Percentiles rank a stretch among this genome's conserved stretches.
Evolutionary conservation across 305 asterid species (phyloP).

Genomic region (Solanum hybrid): DNA sequence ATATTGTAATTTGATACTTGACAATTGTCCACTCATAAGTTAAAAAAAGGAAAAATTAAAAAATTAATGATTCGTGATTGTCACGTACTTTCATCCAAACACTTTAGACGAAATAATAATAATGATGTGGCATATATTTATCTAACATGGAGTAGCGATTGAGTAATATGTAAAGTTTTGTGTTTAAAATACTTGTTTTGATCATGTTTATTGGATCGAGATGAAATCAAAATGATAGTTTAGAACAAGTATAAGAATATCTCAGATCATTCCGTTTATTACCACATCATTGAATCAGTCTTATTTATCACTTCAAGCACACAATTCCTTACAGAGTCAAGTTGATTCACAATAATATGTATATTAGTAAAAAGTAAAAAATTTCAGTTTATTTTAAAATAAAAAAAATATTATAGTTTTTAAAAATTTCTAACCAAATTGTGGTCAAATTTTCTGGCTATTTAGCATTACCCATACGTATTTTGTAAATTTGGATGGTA

Average conservation of each 20-base stretch:
- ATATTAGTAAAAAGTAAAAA: no score
- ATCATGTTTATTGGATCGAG: no score
- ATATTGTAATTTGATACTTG: background rate
- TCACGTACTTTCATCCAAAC: background rate
- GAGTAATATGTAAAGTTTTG: no score
- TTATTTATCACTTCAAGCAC: background rate
- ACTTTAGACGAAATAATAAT: no score
- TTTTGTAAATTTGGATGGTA: no score
- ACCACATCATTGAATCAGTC: background rate
- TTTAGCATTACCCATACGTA: no score
- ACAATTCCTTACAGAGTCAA: background rate
- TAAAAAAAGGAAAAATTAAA: background rate
- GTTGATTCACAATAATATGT: background rate
- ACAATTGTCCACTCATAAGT: background rate
- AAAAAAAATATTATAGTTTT: no score
- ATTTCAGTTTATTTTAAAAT: no score
- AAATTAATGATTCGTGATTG: background rate
- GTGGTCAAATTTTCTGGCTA: no score
- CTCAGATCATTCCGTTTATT: background rate
- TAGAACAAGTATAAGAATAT: no score
- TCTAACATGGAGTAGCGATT: background rate
- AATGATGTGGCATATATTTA: background rate
- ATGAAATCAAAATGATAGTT: no score
- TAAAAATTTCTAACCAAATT: no score
- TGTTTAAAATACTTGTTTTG: background rate